Evolutionary conservation across 345 rosid genomes (phyloP).

Genomic region (Lepidium didymum): DNA sequence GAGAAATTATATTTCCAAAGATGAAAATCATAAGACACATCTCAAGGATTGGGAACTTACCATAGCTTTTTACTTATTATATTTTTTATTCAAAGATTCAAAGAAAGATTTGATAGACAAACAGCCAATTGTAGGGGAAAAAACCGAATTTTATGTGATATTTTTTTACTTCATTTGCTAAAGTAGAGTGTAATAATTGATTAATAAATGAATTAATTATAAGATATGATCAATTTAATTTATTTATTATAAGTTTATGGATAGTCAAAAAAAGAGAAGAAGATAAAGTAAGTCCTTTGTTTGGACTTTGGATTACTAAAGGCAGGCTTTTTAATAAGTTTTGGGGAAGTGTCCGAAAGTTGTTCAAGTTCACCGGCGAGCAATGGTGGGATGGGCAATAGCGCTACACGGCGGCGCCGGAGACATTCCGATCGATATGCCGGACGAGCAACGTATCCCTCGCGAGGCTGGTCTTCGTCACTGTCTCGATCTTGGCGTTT

Average conservation of each 20-base stretch:
- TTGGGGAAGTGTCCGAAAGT: not conserved
- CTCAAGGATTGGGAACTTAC: not conserved
- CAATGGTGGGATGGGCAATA: conserved; percentile 81
- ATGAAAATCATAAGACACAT: conserved; percentile 2
- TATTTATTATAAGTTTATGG: no score
- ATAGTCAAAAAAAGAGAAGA: no score
- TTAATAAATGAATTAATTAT: no score
- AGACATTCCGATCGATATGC: conserved; percentile 45
- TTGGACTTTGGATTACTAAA: no score
- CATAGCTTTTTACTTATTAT: no score
- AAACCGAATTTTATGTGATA: not conserved
- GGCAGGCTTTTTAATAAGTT: not conserved
- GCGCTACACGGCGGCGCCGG: conserved; percentile 95
- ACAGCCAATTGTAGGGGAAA: not conserved
- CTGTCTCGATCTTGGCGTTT: conserved; percentile 78
- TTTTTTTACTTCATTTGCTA: not conserved
- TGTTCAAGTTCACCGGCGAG: not conserved
- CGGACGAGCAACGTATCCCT: conserved; percentile 57
- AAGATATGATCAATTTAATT: no score
- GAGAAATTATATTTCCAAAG: conserved; percentile 41
- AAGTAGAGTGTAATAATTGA: not conserved
- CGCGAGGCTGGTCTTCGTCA: conserved; percentile 75
- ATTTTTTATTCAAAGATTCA: no score
- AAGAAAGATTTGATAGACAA: no score
- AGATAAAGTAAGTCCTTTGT: no score